A percentile compares a stretch with the other conserved stretches of the same genome.
Conservation (phyloP, 1,284 basidiomycete species). For the Austroboletus rostrupii region DNA sequence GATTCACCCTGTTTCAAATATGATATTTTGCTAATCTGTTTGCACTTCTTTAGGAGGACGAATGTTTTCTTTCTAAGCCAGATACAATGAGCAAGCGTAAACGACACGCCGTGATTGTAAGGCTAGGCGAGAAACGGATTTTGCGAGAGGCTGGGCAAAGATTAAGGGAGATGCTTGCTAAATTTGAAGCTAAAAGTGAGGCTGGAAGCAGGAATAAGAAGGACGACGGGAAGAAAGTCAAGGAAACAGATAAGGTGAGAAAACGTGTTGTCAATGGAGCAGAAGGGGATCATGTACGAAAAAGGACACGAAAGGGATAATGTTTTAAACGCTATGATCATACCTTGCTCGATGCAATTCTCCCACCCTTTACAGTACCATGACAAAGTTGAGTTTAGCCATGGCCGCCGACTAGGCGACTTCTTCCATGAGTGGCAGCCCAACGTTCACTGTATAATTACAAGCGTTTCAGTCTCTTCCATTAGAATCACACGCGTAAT, state of each 20-base stretch:
- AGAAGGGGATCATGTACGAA: slow-evolving; percentile 9
- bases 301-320: slow-evolving; percentile 21
- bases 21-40: background rate
- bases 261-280: slow-evolving; percentile 14
- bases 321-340: background rate
- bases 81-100: slow-evolving; percentile 43
- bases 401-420: background rate
- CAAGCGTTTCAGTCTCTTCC: too few species aligned
- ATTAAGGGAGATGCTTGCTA: slow-evolving; percentile 11
- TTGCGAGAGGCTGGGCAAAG: slow-evolving; percentile 40
- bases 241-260: slow-evolving; percentile 1
- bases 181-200: background rate
- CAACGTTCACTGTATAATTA: background rate
- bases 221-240: background rate
- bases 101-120: slow-evolving; percentile 67
- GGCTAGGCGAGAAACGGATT: slow-evolving; percentile 79
- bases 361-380: background rate
- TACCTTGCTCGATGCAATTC: background rate
- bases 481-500: too few species aligned
- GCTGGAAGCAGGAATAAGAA: background rate
- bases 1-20: background rate
- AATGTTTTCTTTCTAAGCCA: slow-evolving; percentile 34
- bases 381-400: background rate
- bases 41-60: slow-evolving; percentile 46
- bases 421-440: background rate